Base-by-base conservation (phyloP, 202 grass and related monocot species). In the Setaria viridis region DNA sequence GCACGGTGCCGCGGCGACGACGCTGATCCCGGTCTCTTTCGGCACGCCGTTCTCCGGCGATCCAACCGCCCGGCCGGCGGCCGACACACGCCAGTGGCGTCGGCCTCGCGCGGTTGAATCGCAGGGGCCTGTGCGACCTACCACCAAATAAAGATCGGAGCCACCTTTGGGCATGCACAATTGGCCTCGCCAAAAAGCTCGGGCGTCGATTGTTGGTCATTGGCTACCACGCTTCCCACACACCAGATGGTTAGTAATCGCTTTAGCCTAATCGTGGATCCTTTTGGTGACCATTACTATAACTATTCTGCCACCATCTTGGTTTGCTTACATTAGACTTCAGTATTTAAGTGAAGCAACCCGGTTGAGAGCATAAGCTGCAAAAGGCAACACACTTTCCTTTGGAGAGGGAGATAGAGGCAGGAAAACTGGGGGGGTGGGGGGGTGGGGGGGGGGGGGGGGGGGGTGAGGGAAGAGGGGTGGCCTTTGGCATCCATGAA, bases 351-450 rank as follows among this genome's bases (percentile, higher is more conserved):
- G 55, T 66, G 58, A 30, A 74, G 59, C 47, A 47, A 21, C 51
- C 62, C 50, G 19, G 9, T 12, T 47, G 85, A 20, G 39, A 59
- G 85, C 49, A 59, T 39, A 25, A 21, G 74, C n/a, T 73, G 74
- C 67, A 58, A 72, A 88, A 88, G 80, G 57, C 80, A 63, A 6
- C 45, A 4, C 11, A 7, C 74, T 88, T 88, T 84, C 80, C 76
- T 72, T 72, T 53, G 16, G 11, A 45, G 78, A 54, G 62, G 46
- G 41, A 12, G 25, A 51, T 50, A 51, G 20, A 51, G 49, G 30
- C 29, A 62, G 74, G 10, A 1, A n/a, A 80, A 72, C 16, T 19
- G 46, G 57, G 10, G 2, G 68, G 10, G 25, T 25, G 25, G 25
- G 25, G 0, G 25, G 25, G 25, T 25, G 0, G 25, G 25, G 25